Conservation (phyloP, 352 stramenopile genomes). For the Phytophthora lateralis region DNA sequence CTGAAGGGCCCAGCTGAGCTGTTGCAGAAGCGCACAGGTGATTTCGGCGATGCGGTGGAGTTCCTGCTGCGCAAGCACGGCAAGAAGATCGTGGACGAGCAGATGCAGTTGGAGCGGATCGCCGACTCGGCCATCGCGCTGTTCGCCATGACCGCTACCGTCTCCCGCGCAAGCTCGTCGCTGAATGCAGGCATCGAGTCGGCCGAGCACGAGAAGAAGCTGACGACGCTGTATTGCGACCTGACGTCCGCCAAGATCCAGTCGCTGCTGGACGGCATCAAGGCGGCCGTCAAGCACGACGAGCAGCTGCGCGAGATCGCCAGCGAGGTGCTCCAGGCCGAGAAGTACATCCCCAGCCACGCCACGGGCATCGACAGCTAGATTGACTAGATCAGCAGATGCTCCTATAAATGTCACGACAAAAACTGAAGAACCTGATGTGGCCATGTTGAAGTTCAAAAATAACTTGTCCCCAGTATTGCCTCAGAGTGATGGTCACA, state of each 20-base stretch:
- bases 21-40: constrained; percentile 69
- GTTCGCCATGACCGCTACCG: constrained; percentile 88
- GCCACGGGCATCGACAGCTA: constrained; percentile 74
- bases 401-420: background rate
- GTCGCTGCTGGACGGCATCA: constrained; percentile 63
- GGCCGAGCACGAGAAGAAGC: constrained; percentile 75
- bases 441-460: constrained; percentile 13
- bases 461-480: constrained; percentile 22
- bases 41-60: constrained; percentile 82
- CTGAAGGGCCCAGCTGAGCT: constrained; percentile 59
- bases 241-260: constrained; percentile 72
- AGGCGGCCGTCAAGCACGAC: constrained; percentile 66
- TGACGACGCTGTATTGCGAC: constrained; percentile 85
- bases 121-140: constrained; percentile 84
- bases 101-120: constrained; percentile 88
- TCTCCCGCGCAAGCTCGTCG: constrained; percentile 78
- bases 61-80: constrained; percentile 83
- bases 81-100: constrained; percentile 89
- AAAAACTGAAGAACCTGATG: constrained; percentile 10
- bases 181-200: constrained; percentile 56
- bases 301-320: constrained; percentile 77
- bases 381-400: background rate
- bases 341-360: constrained; percentile 84
- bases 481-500: constrained; percentile 28
- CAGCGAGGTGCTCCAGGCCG: constrained; percentile 71